These are phyloP conservation scores for Glarea lozoyensis DNA, from an alignment of 495 filamentous ascomycete genomes.

Conservation along the genomic window DNA sequence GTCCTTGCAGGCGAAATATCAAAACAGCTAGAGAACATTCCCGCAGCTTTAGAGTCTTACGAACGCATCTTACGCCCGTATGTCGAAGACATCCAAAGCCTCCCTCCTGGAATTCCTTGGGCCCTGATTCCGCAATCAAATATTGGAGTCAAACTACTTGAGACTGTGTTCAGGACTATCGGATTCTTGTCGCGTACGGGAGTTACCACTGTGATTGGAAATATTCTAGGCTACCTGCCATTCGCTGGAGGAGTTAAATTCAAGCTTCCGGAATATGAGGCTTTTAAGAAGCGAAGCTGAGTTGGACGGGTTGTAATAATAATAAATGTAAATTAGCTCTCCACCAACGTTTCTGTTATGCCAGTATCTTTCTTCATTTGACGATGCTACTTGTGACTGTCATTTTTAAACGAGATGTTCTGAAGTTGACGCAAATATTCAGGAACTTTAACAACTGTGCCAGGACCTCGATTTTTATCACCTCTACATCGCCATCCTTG, in stretches of 20 bases:
- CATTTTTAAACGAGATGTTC: too few species aligned
- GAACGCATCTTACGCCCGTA: conserved; percentile 33
- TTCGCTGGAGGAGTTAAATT: neutral
- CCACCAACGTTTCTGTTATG: too few species aligned
- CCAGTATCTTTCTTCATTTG: too few species aligned
- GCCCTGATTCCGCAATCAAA: conserved; percentile 15
- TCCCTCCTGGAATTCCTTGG: conserved; percentile 16
- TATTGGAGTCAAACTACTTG: neutral
- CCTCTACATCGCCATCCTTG: too few species aligned
- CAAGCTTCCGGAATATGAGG: neutral
- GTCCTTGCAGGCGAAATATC: conserved; percentile 44
- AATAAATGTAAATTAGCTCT: too few species aligned
- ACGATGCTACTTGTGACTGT: too few species aligned
- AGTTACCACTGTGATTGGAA: neutral
- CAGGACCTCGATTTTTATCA: too few species aligned
- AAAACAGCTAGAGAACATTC: conserved; percentile 13
- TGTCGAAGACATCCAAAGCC: conserved; percentile 30
- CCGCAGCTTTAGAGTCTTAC: conserved; percentile 23
- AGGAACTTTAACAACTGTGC: too few species aligned
- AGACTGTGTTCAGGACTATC: neutral
- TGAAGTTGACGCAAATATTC: too few species aligned
- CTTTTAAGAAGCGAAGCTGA: neutral
- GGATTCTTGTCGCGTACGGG: neutral
- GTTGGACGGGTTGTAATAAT: too few species aligned
- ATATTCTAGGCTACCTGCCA: neutral